Conservation (phyloP, 768 basidiomycete species). For the Fistulinella prunicolor region DNA sequence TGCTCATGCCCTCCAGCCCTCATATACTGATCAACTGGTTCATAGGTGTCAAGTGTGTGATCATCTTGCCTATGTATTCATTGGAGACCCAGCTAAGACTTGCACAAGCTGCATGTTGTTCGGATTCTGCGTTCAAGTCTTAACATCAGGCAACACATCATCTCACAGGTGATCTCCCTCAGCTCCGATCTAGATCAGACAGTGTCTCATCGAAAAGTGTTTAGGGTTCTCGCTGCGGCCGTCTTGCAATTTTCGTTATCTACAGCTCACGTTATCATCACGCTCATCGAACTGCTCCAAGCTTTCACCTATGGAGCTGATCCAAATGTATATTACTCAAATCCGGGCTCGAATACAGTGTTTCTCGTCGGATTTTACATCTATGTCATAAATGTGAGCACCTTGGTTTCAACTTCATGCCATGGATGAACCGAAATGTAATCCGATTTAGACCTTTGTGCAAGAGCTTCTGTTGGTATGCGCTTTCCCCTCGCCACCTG, state of each 20-base stretch:
- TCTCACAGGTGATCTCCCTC: slow-evolving; percentile 5
- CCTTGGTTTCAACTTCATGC: background rate
- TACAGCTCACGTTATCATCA: slow-evolving; percentile 13
- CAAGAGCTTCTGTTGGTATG: slow-evolving; percentile 20
- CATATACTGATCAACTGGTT: background rate
- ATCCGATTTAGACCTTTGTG: slow-evolving; percentile 8
- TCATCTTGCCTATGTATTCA: background rate
- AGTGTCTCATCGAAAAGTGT: background rate
- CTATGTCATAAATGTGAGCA: slow-evolving; percentile 20
- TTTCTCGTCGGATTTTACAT: slow-evolving; percentile 17
- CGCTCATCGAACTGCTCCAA: slow-evolving; percentile 12
- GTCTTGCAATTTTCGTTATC: slow-evolving; percentile 16
- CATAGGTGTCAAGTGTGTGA: slow-evolving; percentile 12
- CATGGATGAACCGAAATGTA: background rate
- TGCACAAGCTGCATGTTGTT: slow-evolving; percentile 12
- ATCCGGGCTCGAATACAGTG: slow-evolving; percentile 1
- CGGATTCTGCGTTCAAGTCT: slow-evolving; percentile 10
- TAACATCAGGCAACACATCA: slow-evolving; percentile 1
- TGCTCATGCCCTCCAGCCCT: background rate
- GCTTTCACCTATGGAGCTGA: slow-evolving; percentile 8
- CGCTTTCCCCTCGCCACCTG: background rate
- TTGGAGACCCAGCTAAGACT: background rate
- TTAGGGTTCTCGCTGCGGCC: slow-evolving; percentile 10
- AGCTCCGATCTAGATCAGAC: background rate
- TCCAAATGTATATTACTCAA: slow-evolving; percentile 9